These are phyloP conservation scores for Daldinia eschscholtzii DNA, from an alignment of 2,329 filamentous ascomycete genomes.

Conservation along the genomic window DNA sequence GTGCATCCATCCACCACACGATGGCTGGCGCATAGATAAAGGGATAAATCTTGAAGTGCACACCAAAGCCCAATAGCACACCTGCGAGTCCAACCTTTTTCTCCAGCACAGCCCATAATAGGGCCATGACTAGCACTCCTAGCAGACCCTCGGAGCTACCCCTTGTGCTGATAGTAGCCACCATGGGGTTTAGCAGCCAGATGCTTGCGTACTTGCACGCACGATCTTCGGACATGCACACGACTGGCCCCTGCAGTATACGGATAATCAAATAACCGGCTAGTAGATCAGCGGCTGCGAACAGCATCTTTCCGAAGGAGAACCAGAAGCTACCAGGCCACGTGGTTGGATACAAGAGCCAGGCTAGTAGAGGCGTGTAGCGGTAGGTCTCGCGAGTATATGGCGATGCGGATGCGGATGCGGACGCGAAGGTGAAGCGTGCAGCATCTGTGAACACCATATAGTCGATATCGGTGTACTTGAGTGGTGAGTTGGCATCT, in stretches of 20 bases:
- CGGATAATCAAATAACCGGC: conserved; percentile 75
- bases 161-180: conserved; percentile 93
- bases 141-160: conserved; percentile 94
- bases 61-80: conserved; percentile 80
- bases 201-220: conserved; percentile 85
- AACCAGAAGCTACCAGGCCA: conserved; percentile 67
- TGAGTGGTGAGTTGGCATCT: conserved; percentile 89
- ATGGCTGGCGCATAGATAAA: conserved; percentile 92
- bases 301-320: conserved; percentile 87
- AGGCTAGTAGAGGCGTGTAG: conserved; percentile 94
- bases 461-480: conserved; percentile 99
- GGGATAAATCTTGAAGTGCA: conserved; percentile 99
- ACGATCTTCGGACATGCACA: conserved; percentile 61
- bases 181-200: conserved; percentile 98
- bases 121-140: conserved; percentile 83
- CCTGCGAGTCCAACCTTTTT: conserved; percentile 75
- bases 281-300: conserved; percentile 84
- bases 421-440: conserved; percentile 78
- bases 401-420: conserved; percentile 72
- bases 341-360: conserved; percentile 86
- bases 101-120: conserved; percentile 84
- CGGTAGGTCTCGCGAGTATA: conserved; percentile 95
- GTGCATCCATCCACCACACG: conserved; percentile 81
- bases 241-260: conserved; percentile 55
- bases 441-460: conserved; percentile 97